Evolutionary conservation across 495 filamentous ascomycete genomes (phyloP), one percentile per base, ranked within the genome.

Genomic region (Viridothelium virens): DNA sequence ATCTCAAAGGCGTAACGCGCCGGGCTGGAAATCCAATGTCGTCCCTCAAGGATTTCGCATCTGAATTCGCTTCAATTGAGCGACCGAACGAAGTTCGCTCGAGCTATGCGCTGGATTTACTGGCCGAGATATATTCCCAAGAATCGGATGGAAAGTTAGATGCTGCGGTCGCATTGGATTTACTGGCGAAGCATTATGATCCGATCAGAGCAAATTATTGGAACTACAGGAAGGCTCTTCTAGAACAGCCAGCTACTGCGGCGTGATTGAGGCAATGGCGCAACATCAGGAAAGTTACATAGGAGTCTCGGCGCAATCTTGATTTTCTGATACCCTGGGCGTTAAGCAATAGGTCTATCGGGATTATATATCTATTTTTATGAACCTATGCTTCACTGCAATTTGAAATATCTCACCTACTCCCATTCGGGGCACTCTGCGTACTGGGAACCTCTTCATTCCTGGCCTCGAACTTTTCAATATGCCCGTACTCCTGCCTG

Each of bases 131-230:
- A 33, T 91, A 87, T 76, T 82, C 83, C 0, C 83, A 89, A 74
- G 72, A 76, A 33, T 81, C 85, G 66, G 79, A 78, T 0, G 79
- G 84, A 61, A 81, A 74, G 59, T 82, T 84, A 63, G 80, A 80
- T 69, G 89, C 87, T 37, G 82, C 80, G 62, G 74, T 84, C 72
- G 88, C 87, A 65, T 74, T 96, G 70, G 83, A 83, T 47, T 73
- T 96, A 65, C 77, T 98, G 67, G 89, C 85, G 41, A 84, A 89
- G 71, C 91, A 86, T 81, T 97, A 89, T 80, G 94, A 98, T 81
- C 89, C 90, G 7, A 90, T 98, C 67, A 79, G 95, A 47, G 85
- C 84, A 68, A 91, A 91, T 70, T 97, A 97, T 77, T 98, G 95
- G 94, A 84, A 89, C 71, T 96, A 91, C 77, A 81, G 87, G 71